These are phyloP conservation scores for Claviceps pazoutovae DNA, from an alignment of 2,329 filamentous ascomycete genomes.

Conservation along the genomic window DNA sequence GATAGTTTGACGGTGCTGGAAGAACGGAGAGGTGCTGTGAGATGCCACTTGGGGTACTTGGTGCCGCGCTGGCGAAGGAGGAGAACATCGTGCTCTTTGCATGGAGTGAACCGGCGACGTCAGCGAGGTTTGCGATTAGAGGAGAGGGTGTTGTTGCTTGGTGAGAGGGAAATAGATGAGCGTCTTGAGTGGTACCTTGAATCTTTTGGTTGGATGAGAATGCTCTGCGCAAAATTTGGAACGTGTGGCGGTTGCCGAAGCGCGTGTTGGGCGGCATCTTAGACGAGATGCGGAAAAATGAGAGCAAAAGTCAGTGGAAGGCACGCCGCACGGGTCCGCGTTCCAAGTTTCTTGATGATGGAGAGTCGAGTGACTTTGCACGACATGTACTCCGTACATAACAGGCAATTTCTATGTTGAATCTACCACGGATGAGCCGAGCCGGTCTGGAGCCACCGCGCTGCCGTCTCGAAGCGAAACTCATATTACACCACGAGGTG, in stretches of 20 bases:
- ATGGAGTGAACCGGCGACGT: background rate
- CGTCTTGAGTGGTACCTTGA: slow-evolving; percentile 10
- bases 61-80: slow-evolving; percentile 25
- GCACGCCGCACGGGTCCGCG: background rate
- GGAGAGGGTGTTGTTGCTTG: background rate
- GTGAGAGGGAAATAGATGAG: background rate
- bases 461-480: too few relatives aligned
- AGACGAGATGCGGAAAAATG: background rate
- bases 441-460: too few relatives aligned
- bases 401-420: too few relatives aligned
- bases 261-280: background rate
- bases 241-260: background rate
- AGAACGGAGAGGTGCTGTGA: slow-evolving; percentile 22
- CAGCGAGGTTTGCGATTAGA: background rate
- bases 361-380: too few relatives aligned
- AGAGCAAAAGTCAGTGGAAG: background rate
- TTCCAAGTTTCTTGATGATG: too few relatives aligned
- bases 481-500: too few relatives aligned
- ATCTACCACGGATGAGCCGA: too few relatives aligned
- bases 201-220: slow-evolving; percentile 17
- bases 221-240: background rate
- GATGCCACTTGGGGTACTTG: slow-evolving; percentile 23
- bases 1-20: slow-evolving; percentile 19
- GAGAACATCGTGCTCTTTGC: slow-evolving; percentile 25
- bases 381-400: too few relatives aligned